Conservation (phyloP, 1,284 basidiomycete genomes). For the Sanghuangporus baumii region DNA sequence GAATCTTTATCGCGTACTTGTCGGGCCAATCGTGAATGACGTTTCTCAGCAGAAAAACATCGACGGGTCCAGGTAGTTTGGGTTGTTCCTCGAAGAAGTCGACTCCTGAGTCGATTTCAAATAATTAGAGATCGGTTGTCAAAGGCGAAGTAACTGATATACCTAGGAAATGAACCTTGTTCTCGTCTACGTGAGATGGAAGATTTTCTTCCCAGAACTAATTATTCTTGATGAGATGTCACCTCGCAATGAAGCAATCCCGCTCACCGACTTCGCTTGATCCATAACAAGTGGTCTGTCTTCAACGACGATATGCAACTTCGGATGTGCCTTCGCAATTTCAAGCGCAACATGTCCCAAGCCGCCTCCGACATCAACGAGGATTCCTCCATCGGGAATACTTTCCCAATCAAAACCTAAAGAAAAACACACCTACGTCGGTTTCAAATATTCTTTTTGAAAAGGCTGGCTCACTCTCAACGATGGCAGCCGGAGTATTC, state of each 20-base stretch:
- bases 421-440: not conserved
- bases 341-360: constrained; percentile 17
- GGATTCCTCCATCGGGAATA: not conserved
- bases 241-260: not conserved
- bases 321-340: constrained; percentile 14
- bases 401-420: not conserved
- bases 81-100: constrained; percentile 16
- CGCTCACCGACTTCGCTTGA: constrained; percentile 15
- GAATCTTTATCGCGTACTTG: constrained; percentile 21
- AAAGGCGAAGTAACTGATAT: not conserved
- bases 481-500: constrained; percentile 19
- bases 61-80: constrained; percentile 10
- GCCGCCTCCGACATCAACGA: constrained; percentile 16
- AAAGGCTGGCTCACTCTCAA: not conserved
- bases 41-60: constrained; percentile 24
- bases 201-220: constrained; percentile 10
- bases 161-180: constrained; percentile 8
- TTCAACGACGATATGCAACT: constrained; percentile 19
- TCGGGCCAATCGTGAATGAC: constrained; percentile 28
- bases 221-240: not conserved
- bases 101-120: not conserved
- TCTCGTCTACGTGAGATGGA: not conserved
- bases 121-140: not conserved
- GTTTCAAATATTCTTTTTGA: not conserved
- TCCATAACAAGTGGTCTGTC: constrained; percentile 15